phyloP scores from a whole-genome alignment of 2,329 filamentous ascomycete genomes.

The Thielaviopsis euricoi region DNA sequence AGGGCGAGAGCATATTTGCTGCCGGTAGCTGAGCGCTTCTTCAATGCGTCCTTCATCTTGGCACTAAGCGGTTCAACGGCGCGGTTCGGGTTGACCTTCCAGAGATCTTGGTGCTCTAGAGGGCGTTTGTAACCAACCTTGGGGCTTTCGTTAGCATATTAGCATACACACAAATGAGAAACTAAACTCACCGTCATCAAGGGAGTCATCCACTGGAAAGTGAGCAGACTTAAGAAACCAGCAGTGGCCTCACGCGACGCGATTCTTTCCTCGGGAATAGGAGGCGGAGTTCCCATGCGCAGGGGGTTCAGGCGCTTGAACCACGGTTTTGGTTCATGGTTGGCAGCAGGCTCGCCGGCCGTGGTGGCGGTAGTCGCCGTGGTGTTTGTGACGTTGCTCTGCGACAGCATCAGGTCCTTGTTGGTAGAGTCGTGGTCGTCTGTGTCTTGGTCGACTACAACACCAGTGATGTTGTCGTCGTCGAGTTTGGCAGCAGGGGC shows the following conservation, averaged over 20 bases:
- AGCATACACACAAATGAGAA: background rate
- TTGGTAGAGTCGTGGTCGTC: constrained; percentile 7
- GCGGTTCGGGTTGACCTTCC: constrained; percentile 70
- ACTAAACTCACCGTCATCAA: constrained; percentile 53
- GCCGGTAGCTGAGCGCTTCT: constrained; percentile 47
- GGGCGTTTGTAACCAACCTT: constrained; percentile 72
- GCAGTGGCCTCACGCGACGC: constrained; percentile 57
- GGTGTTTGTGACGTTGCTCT: constrained; percentile 36
- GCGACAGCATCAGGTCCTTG: constrained; percentile 23
- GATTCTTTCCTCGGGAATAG: constrained; percentile 34
- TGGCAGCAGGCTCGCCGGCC: constrained; percentile 15
- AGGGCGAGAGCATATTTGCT: constrained; percentile 51
- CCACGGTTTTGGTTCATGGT: constrained; percentile 37
- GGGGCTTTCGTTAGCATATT: constrained; percentile 1
- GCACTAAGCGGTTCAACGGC: constrained; percentile 52
- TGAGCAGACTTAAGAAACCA: constrained; percentile 54
- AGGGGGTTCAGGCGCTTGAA: constrained; percentile 45
- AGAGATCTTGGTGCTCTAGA: constrained; percentile 73
- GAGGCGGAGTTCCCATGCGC: constrained; percentile 39
- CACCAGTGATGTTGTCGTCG: constrained; percentile 1
- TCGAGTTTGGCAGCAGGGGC: background rate
- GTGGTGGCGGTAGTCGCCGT: constrained; percentile 29
- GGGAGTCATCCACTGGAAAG: constrained; percentile 81
- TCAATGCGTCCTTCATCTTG: constrained; percentile 51
- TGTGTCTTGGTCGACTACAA: constrained; percentile 8